Base-by-base conservation (phyloP, 176 grass and related monocot genomes). In the Zea luxurians region DNA sequence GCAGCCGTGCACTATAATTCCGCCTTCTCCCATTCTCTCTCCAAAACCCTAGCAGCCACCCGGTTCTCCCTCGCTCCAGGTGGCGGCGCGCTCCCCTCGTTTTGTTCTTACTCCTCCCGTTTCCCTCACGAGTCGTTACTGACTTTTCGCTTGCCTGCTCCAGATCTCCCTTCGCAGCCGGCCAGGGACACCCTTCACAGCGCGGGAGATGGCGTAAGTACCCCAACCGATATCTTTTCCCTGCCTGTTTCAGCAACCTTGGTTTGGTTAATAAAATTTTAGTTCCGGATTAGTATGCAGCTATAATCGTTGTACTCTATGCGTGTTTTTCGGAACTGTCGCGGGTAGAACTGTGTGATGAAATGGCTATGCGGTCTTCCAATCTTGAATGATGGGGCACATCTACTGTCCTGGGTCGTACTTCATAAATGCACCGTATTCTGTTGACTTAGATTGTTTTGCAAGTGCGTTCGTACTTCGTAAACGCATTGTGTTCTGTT, bases 151-250 rank as follows among this genome's bases (percentile, higher is more conserved):
- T 71, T 47, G 35, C 18, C 64, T 64, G 8, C 47, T 57, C 13
- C 66, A 84, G 82, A 18, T 37, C 37, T 62, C 66, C 9, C 63
- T 37, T 71, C 20, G 83, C 47, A 4, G 36, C 18, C 17, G 10
- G 7, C 16, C 5, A 16, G 68, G 48, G 27, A 5, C 0, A n/a
- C 21, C 60, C 27, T 37, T 36, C 21, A 21, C 63, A 79, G 76
- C 48, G n/a, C 63, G n/a, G 6, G 38, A 79, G 63, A 79, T 79
- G 76, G 76, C 76, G 76, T 79, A 79, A 79, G 76, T 79, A 3
- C 63, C 5, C 37, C 48, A 49, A 2, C 17, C 12, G 18, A 53
- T 68, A 2, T 54, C 48, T 16, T 15, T 10, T 37, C 12, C 13
- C 0, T 5, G 18, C 18, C 2, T 18, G 46, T 9, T 78, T 3